These are phyloP conservation scores for Phalaenopsis equestris DNA, from an alignment of 106 monocot genomes.

Conservation along the genomic window DNA sequence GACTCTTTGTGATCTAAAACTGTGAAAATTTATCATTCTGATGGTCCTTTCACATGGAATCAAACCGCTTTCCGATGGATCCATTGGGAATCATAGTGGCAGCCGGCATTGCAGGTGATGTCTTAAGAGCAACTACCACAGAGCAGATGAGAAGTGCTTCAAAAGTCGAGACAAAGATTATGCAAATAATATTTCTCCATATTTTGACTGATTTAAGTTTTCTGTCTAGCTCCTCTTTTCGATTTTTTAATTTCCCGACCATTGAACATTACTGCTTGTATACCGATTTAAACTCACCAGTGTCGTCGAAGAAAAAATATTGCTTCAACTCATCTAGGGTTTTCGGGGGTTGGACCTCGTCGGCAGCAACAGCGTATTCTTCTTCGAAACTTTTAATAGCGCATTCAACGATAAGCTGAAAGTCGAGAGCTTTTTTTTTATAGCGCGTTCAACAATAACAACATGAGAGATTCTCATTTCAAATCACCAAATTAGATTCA, in stretches of 20 bases:
- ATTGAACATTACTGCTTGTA: constrained; percentile 43
- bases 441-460: too few species aligned
- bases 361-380: constrained; percentile 14
- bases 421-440: constrained; percentile 61
- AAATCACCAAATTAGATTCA: constrained; percentile 2
- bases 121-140: constrained; percentile 59
- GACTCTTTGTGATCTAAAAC: too few species aligned
- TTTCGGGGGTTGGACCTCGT: constrained; percentile 9
- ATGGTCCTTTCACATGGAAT: constrained; percentile 53
- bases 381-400: constrained; percentile 67
- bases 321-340: constrained; percentile 51
- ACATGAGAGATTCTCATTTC: constrained; percentile 35
- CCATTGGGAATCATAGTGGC: constrained; percentile 53
- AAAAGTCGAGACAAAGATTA: constrained; percentile 61
- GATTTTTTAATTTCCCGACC: constrained; percentile 47
- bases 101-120: constrained; percentile 56
- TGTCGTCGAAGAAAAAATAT: constrained; percentile 38
- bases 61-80: constrained; percentile 69
- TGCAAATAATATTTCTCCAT: constrained; percentile 54
- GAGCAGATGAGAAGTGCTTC: constrained; percentile 65
- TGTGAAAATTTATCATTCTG: constrained; percentile 21
- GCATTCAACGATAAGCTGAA: constrained; percentile 68
- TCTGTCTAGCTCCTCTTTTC: constrained; percentile 51
- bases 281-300: constrained; percentile 65
- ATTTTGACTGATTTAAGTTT: constrained; percentile 36